Evolutionary conservation across 345 rosid species (phyloP).

Genomic region (Luvunga scandens): DNA sequence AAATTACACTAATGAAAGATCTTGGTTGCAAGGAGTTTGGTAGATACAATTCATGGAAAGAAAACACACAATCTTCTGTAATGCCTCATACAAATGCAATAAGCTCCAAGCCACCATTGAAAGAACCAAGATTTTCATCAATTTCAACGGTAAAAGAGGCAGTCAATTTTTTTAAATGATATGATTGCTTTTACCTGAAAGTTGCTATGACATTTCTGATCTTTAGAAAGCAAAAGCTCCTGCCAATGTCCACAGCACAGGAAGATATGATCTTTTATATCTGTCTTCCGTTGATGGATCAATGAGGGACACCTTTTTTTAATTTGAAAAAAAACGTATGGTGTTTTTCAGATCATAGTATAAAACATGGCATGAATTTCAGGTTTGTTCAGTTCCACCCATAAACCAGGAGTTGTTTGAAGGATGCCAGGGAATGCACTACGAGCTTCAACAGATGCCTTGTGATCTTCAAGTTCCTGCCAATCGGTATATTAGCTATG

Average conservation of each 20-base stretch:
- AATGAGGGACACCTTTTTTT: background rate
- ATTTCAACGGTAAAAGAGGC: conserved; percentile 24
- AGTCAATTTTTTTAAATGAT: background rate
- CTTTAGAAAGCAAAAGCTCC: background rate
- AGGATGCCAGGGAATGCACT: conserved; percentile 7
- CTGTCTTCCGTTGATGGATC: background rate
- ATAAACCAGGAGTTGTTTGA: conserved; percentile 14
- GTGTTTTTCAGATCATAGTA: background rate
- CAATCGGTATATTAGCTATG: conserved; percentile 23
- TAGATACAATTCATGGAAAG: conserved; percentile 21
- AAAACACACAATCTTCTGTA: conserved; percentile 16
- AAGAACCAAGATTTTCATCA: conserved; percentile 18
- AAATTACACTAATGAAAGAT: conserved; percentile 40
- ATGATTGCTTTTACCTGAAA: background rate
- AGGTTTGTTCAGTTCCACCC: conserved; percentile 19
- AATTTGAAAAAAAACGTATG: background rate
- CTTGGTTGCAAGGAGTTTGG: conserved; percentile 16
- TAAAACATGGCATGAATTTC: conserved; percentile 12
- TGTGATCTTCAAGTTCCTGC: conserved; percentile 34
- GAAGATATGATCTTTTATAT: background rate
- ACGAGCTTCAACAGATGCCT: conserved; percentile 23
- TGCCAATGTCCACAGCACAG: background rate
- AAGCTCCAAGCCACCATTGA: conserved; percentile 11
- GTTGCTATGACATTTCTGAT: background rate
- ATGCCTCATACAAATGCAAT: conserved; percentile 13